Conservation (phyloP, 441 rosid genomes). For the Adansonia grandidieri region DNA sequence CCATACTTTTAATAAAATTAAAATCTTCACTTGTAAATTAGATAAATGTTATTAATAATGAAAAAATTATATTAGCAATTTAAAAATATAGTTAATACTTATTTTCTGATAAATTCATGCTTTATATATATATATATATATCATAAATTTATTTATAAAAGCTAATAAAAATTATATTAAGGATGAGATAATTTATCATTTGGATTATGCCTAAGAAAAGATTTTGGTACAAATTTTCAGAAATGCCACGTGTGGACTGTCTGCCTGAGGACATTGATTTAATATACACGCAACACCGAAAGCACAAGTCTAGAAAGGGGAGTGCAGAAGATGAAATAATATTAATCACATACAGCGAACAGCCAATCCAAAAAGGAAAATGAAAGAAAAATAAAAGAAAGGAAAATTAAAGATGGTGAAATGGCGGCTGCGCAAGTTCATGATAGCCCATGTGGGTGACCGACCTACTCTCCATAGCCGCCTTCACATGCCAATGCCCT, state of each 20-base stretch:
- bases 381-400: not conserved
- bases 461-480: not conserved
- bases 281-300: not conserved
- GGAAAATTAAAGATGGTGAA: not conserved
- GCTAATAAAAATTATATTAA: too few relatives aligned
- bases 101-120: too few relatives aligned
- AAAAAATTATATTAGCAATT: too few relatives aligned
- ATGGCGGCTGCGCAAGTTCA: not conserved
- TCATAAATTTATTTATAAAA: too few relatives aligned
- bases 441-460: not conserved
- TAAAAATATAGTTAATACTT: too few relatives aligned
- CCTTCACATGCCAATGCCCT: not conserved
- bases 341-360: not conserved
- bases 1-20: too few relatives aligned
- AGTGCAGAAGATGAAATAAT: not conserved
- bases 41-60: too few relatives aligned
- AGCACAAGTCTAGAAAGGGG: not conserved
- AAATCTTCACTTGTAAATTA: too few relatives aligned
- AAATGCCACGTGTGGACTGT: not conserved
- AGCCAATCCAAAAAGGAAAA: not conserved
- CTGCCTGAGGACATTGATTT: not conserved
- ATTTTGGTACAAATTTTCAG: too few relatives aligned
- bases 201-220: too few relatives aligned
- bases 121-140: too few relatives aligned
- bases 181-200: not conserved